phyloP scores from a whole-genome alignment of 345 rosid species.

The Noccaea caerulescens region DNA sequence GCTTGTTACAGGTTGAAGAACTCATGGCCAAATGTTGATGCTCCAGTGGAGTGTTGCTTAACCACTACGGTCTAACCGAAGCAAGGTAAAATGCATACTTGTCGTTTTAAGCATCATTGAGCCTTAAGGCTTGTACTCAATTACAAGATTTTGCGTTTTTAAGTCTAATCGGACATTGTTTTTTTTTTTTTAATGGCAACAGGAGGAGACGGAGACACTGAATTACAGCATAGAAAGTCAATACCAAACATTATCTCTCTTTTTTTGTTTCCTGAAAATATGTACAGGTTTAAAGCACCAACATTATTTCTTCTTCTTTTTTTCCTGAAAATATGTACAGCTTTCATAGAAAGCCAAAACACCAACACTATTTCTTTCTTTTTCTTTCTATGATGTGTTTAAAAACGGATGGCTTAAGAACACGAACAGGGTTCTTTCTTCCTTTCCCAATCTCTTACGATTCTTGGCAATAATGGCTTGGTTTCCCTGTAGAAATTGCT shows the following conservation, averaged over 20 bases:
- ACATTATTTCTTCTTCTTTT: no score
- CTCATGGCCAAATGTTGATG: constrained; percentile 99
- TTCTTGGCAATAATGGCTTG: background rate
- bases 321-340: no score
- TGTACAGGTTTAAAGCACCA: no score
- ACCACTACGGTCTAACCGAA: constrained; percentile 88
- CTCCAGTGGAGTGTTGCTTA: constrained; percentile 97
- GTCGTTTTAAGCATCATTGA: background rate
- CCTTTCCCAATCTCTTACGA: background rate
- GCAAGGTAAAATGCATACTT: constrained; percentile 65
- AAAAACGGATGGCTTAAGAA: constrained; percentile 7
- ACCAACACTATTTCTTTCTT: no score
- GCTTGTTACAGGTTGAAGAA: constrained; percentile 75
- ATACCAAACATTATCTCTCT: no score
- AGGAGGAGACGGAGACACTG: no score
- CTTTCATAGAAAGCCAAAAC: no score
- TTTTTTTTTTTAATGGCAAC: no score
- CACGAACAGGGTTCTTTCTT: constrained; percentile 29
- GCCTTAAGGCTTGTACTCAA: background rate
- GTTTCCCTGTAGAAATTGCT: background rate
- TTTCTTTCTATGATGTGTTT: constrained; percentile 5
- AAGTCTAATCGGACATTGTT: no score
- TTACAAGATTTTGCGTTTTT: background rate
- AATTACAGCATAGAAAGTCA: no score
- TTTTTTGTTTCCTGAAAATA: no score